phyloP scores from a whole-genome alignment of 2,329 filamentous ascomycete genomes.

The Ceratocystis papillata region DNA sequence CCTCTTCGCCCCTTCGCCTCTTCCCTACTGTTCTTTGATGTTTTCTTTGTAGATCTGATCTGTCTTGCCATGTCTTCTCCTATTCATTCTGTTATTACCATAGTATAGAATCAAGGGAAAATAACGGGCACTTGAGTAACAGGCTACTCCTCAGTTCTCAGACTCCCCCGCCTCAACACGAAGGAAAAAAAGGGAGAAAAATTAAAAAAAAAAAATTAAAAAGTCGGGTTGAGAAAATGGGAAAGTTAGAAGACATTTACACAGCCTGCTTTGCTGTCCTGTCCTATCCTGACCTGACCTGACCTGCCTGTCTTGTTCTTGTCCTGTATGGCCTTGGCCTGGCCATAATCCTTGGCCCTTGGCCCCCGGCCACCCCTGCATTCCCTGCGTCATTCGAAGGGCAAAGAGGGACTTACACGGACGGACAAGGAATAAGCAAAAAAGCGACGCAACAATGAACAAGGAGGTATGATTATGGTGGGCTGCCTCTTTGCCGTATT shows the following conservation, averaged over 20 bases:
- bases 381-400: slow-evolving; percentile 1
- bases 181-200: not conserved
- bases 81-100: no score
- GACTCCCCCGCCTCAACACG: not conserved
- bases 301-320: no score
- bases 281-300: no score
- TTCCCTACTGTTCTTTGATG: not conserved
- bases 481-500: not conserved
- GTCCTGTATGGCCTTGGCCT: no score
- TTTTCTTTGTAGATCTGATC: no score
- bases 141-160: not conserved
- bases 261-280: slow-evolving; percentile 3
- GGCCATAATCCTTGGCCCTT: not conserved
- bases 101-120: not conserved
- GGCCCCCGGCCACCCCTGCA: not conserved
- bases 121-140: not conserved
- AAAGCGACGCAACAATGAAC: no score
- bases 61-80: no score
- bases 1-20: not conserved
- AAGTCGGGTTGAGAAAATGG: not conserved
- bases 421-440: not conserved
- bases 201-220: not conserved
- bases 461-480: not conserved
- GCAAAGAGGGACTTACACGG: not conserved
- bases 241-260: not conserved